Evolutionary conservation across 176 grass and related monocot species (phyloP), one percentile per base, ranked within the genome.

Genomic region (Aegilops speltoides): DNA sequence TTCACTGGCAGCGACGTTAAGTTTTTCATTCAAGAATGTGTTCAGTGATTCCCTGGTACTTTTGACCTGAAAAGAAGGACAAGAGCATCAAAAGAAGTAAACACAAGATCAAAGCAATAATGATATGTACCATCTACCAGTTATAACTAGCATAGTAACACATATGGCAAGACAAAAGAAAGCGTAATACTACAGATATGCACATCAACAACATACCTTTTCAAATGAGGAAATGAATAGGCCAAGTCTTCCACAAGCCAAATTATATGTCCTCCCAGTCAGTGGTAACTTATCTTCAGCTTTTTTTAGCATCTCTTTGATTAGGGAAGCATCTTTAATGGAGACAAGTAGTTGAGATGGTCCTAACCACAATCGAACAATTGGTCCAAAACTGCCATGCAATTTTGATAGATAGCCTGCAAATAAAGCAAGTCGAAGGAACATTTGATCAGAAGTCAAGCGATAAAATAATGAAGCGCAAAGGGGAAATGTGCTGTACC

Each of bases 291-390:
- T 97, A 89, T 99, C 97, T 71, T 99, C 80, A 86, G 94, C 92
- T 86, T 97, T 93, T 91, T 83, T 48, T 50, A 97, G 83, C 79
- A 94, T 77, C 83, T 97, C 90, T 82, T 91, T 99, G 64, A 97
- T 90, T 50, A 99, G 77, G 17, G 31, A 74, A 41, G 80, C 77
- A 78, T 99, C 94, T 90, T 91, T 93, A 80, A 99, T 85, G 60
- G 97, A 99, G 10, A 99, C 92, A 73, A 99, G 93, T 83, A 99
- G 89, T 81, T 99, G 90, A 82, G 90, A 91, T 6, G 97, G 94
- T 81, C 94, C 92, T 31, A 91, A 54, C 97, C 97, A 99, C 75
- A 99, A 64, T 78, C 92, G 87, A 37, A 96, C 90, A 86, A 96
- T 66, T 79, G 97, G 92, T 73, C 97, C 97, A 91, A 96, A 98